Evolutionary conservation across 495 filamentous ascomycete genomes (phyloP).

Genomic region (Glarea lozoyensis): DNA sequence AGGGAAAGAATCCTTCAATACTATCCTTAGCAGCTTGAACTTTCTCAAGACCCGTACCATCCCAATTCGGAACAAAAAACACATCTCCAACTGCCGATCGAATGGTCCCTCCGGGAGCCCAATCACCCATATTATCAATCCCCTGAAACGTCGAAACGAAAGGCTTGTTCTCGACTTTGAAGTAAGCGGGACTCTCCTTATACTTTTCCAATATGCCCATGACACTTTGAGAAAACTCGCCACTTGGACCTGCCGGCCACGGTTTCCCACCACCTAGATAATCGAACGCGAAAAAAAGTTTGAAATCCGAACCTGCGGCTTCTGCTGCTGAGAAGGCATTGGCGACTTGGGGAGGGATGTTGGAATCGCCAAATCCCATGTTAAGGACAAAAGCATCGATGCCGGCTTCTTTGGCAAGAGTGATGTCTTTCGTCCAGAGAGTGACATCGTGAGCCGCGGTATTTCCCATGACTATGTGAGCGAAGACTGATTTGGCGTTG

Average conservation of each 20-base stretch:
- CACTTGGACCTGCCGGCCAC: slow-evolving; percentile 43
- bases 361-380: slow-evolving; percentile 29
- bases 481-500: slow-evolving; percentile 15
- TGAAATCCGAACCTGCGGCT: slow-evolving; percentile 4
- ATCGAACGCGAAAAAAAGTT: slow-evolving; percentile 18
- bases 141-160: slow-evolving; percentile 72
- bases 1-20: slow-evolving; percentile 54
- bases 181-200: slow-evolving; percentile 40
- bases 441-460: slow-evolving; percentile 12
- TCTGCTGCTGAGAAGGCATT: slow-evolving; percentile 17
- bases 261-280: slow-evolving; percentile 11
- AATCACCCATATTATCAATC: slow-evolving; percentile 43
- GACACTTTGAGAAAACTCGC: slow-evolving; percentile 32
- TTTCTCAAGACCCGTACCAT: slow-evolving; percentile 44
- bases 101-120: slow-evolving; percentile 36
- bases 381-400: slow-evolving; percentile 56
- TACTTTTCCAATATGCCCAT: slow-evolving; percentile 48
- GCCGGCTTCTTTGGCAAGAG: slow-evolving; percentile 40
- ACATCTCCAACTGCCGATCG: slow-evolving; percentile 37
- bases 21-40: slow-evolving; percentile 33
- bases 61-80: slow-evolving; percentile 58
- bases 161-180: slow-evolving; percentile 42
- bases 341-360: slow-evolving; percentile 15
- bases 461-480: slow-evolving; percentile 17
- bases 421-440: slow-evolving; percentile 37